Percentiles rank a stretch among this genome's conserved stretches.
Conservation (phyloP, 1,284 basidiomycete genomes). For the Malassezia japonica region DNA sequence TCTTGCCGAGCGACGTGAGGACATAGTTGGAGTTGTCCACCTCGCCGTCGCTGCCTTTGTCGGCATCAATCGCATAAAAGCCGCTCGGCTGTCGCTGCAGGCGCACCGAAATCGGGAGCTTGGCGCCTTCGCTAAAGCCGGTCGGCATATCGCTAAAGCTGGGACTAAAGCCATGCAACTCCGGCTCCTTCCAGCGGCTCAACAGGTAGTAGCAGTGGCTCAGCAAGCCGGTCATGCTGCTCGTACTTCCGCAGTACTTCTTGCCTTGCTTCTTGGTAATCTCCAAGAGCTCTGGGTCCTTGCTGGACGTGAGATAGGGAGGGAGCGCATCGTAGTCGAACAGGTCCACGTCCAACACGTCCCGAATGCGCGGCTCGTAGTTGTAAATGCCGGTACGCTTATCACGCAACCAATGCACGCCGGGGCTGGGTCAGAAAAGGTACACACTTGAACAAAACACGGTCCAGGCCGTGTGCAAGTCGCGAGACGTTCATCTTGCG, state of each 20-base stretch:
- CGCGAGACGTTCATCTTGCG: slow-evolving; percentile 55
- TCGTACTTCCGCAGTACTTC: slow-evolving; percentile 76
- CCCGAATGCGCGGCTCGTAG: slow-evolving; percentile 63
- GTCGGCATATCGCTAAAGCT: slow-evolving; percentile 58
- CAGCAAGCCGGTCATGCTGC: slow-evolving; percentile 74
- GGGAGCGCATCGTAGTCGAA: slow-evolving; percentile 78
- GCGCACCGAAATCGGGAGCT: slow-evolving; percentile 65
- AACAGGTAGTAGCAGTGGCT: slow-evolving; percentile 71
- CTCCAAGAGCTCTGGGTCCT: slow-evolving; percentile 62
- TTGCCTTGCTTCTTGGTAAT: slow-evolving; percentile 59
- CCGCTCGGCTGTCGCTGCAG: slow-evolving; percentile 54
- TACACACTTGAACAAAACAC: slow-evolving; percentile 49
- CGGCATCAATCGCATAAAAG: slow-evolving; percentile 70
- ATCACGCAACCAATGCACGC: slow-evolving; percentile 83
- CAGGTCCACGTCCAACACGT: slow-evolving; percentile 68
- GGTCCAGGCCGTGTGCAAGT: slow-evolving; percentile 67
- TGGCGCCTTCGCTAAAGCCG: slow-evolving; percentile 69
- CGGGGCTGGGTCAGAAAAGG: slow-evolving; percentile 58
- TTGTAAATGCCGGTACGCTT: slow-evolving; percentile 78
- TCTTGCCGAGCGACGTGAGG: slow-evolving; percentile 59
- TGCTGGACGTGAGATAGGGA: slow-evolving; percentile 69
- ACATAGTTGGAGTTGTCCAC: slow-evolving; percentile 43
- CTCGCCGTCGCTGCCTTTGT: slow-evolving; percentile 50
- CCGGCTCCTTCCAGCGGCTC: slow-evolving; percentile 43
- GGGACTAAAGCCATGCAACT: slow-evolving; percentile 38